Evolutionary conservation across 1,139 yeast species (phyloP).

Genomic region (Petasospora fabianii): DNA sequence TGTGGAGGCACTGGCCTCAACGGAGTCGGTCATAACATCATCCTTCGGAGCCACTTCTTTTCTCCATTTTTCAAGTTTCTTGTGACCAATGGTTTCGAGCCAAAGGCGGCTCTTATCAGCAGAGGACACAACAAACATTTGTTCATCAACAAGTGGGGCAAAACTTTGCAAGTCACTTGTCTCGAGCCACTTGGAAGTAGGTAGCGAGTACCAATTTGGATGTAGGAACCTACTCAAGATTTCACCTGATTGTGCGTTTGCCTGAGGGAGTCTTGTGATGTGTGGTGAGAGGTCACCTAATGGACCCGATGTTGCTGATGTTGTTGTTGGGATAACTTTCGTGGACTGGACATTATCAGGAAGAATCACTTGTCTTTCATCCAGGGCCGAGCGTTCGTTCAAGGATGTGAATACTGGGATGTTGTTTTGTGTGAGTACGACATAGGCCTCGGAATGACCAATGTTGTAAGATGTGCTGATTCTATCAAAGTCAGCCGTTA

Average conservation of each 20-base stretch:
- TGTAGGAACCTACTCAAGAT: constrained; percentile 71
- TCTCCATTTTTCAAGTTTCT: constrained; percentile 38
- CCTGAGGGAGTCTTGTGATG: constrained; percentile 24
- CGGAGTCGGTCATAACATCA: constrained; percentile 2
- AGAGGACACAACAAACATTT: constrained; percentile 60
- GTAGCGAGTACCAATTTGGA: constrained; percentile 83
- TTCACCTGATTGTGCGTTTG: constrained; percentile 56
- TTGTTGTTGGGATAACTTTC: constrained; percentile 50
- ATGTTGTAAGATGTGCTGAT: constrained; percentile 58
- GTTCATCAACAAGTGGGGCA: constrained; percentile 77
- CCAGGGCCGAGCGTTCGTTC: constrained; percentile 60
- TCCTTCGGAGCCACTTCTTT: constrained; percentile 8
- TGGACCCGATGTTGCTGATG: constrained; percentile 4
- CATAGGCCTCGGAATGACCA: constrained; percentile 62
- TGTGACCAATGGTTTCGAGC: constrained; percentile 70
- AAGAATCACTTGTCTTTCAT: constrained; percentile 57
- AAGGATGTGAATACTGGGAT: constrained; percentile 68
- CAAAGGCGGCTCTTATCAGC: constrained; percentile 67
- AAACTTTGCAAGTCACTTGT: constrained; percentile 64
- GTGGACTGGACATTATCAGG: constrained; percentile 58
- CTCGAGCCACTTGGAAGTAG: constrained; percentile 78
- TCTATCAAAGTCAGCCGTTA: constrained; percentile 59
- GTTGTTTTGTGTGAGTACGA: constrained; percentile 43
- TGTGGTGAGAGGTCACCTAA: constrained; percentile 26
- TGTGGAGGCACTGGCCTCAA: background rate